Evolutionary conservation across 2,329 filamentous ascomycete genomes (phyloP), one percentile per base, ranked within the genome.

Genomic region (Geosmithia morbida): DNA sequence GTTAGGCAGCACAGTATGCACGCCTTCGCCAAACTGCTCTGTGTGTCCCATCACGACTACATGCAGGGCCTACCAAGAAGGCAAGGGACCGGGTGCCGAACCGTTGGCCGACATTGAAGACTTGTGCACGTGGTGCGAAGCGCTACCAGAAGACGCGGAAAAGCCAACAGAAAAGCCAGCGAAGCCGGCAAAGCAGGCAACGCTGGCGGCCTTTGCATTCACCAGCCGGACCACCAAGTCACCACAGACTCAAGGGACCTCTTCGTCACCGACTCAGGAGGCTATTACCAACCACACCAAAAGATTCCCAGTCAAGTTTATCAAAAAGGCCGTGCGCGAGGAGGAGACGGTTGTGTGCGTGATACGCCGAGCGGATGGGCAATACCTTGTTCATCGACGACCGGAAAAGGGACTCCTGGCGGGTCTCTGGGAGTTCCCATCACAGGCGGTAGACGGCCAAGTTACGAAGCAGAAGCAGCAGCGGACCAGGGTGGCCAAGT

Each of bases 1-100:
- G 55, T 64, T 82, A 3, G 78, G 78, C 2, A 80, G 76, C 51
- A 82, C 78, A 0, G 57, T 81, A 2, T 82, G 78, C 53, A 70
- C 69, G 7, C 77, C 78, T 1, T 74, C 73, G 52, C 78, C 78
- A 1, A 71, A 73, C 46, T 82, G 78, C 52, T 59, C 58, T 2
- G 54, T 55, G 1, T 78, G 75, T 48, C 75, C 75, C 1, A 64
- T 78, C 44, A 70, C 61, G 0, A 57, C 59, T 2, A 75, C 70
- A 0, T 78, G 75, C 51, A 69, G 70, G 5, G 72, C 66, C 0
- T 77, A 72, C 52, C 55, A 55, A 2, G 75, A 78, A 49, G 74
- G 72, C 1, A 47, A 61, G 41, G 41, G 20, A 16, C 41, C 43
- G 7, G 20, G n/a, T 4, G 19, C n/a, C 43, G 14, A n/a, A 48